Conservation (phyloP, 805 yeast genomes). For the Nakazawaea ernobii region DNA sequence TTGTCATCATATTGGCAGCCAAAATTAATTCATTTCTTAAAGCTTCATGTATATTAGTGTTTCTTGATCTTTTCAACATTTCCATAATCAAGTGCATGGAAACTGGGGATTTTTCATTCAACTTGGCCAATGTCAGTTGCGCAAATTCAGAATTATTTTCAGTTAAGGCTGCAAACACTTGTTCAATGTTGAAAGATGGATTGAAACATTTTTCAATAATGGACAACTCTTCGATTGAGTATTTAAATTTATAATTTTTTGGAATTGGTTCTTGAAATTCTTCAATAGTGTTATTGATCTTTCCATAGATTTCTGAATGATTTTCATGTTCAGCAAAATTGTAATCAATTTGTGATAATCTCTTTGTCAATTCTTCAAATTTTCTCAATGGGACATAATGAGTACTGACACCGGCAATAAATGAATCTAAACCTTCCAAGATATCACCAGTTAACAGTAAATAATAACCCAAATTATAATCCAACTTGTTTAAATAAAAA, state of each 20-base stretch:
- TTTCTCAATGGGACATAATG: slow-evolving; percentile 75
- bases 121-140: slow-evolving; percentile 42
- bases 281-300: slow-evolving; percentile 69
- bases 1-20: slow-evolving; percentile 69
- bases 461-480: slow-evolving; percentile 79
- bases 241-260: slow-evolving; percentile 51
- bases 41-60: slow-evolving; percentile 56
- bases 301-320: slow-evolving; percentile 36
- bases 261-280: slow-evolving; percentile 74
- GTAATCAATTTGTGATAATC: slow-evolving; percentile 56
- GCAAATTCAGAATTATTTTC: slow-evolving; percentile 66
- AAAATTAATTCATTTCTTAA: slow-evolving; percentile 67
- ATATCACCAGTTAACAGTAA: slow-evolving; percentile 82
- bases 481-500: slow-evolving; percentile 78
- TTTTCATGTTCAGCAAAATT: slow-evolving; percentile 1
- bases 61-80: slow-evolving; percentile 55
- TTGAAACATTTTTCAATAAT: slow-evolving; percentile 69
- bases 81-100: slow-evolving; percentile 70
- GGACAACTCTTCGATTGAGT: slow-evolving; percentile 46
- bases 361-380: slow-evolving; percentile 52
- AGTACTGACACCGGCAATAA: slow-evolving; percentile 80
- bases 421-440: slow-evolving; percentile 73
- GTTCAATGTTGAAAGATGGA: slow-evolving; percentile 39
- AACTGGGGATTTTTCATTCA: slow-evolving; percentile 68
- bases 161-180: slow-evolving; percentile 46